phyloP scores from a whole-genome alignment of 345 rosid species.

The Eucalyptus regnans region DNA sequence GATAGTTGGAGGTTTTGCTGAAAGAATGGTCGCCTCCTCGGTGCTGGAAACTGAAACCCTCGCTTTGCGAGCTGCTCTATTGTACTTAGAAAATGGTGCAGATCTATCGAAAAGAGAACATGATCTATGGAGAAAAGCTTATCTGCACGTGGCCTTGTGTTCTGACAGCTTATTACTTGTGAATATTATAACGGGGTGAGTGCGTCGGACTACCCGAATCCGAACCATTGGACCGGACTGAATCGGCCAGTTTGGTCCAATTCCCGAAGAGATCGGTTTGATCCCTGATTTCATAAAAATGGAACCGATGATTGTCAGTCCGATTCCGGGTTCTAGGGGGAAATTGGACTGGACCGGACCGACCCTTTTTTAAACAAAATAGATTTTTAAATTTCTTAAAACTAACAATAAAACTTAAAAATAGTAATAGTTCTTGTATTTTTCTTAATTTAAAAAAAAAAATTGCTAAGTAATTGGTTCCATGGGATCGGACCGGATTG shows the following conservation, averaged over 20 bases:
- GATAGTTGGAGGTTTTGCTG: not conserved
- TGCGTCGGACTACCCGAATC: rapidly evolving
- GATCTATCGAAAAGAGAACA: not conserved
- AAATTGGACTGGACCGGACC: rapidly evolving
- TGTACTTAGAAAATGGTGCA: not conserved
- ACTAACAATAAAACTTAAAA: too few relatives aligned
- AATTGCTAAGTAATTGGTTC: too few relatives aligned
- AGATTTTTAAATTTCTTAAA: too few relatives aligned
- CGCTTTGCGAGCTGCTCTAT: not conserved
- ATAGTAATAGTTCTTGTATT: too few relatives aligned
- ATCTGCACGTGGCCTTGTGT: not conserved
- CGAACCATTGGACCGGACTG: rapidly evolving
- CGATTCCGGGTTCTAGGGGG: rapidly evolving
- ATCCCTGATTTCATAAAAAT: too few relatives aligned
- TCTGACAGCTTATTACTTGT: not conserved
- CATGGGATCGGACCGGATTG: rapidly evolving
- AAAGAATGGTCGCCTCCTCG: not conserved
- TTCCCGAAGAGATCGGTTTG: rapidly evolving
- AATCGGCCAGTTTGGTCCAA: rapidly evolving
- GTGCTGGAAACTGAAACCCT: not conserved
- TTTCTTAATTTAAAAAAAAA: too few relatives aligned
- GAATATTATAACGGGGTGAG: not conserved
- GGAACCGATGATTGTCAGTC: rapidly evolving
- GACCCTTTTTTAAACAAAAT: too few relatives aligned
- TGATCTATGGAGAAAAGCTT: not conserved